Evolutionary conservation across 1,284 basidiomycete genomes (phyloP).

Genomic region (Trichosporon inkin): DNA sequence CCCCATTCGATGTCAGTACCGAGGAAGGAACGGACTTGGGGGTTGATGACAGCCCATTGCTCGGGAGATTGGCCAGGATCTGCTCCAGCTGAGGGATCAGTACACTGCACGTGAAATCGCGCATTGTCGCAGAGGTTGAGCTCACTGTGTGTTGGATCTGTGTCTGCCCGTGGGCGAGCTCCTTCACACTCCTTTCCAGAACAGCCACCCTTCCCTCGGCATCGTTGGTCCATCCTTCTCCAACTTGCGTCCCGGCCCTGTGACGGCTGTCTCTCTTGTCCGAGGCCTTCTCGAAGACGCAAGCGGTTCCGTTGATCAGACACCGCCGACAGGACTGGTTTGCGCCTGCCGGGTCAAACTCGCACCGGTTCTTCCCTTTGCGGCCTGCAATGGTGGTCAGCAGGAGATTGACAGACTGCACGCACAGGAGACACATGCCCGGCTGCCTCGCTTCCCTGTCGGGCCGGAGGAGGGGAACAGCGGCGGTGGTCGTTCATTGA

Average conservation of each 20-base stretch:
- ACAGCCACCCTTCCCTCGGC: conserved; percentile 52
- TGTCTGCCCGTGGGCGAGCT: conserved; percentile 41
- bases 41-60: conserved; percentile 19
- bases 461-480: conserved; percentile 23
- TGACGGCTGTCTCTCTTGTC: conserved; percentile 30
- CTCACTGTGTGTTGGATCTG: conserved; percentile 46
- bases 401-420: not conserved
- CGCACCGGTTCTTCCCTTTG: conserved; percentile 88
- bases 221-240: conserved; percentile 48
- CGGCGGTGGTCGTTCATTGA: not conserved
- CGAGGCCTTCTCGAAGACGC: conserved; percentile 80
- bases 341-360: conserved; percentile 59
- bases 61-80: conserved; percentile 40
- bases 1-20: conserved; percentile 22
- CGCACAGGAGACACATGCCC: conserved; percentile 49
- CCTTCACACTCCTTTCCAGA: conserved; percentile 42
- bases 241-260: conserved; percentile 58
- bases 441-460: conserved; percentile 43
- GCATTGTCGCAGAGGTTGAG: not conserved
- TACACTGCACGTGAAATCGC: not conserved
- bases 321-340: conserved; percentile 67
- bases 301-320: conserved; percentile 72
- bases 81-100: conserved; percentile 36
- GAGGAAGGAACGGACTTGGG: conserved; percentile 20
- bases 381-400: conserved; percentile 54